phyloP scores from a whole-genome alignment of 1,284 basidiomycete genomes.

The Schizophyllum commune region DNA sequence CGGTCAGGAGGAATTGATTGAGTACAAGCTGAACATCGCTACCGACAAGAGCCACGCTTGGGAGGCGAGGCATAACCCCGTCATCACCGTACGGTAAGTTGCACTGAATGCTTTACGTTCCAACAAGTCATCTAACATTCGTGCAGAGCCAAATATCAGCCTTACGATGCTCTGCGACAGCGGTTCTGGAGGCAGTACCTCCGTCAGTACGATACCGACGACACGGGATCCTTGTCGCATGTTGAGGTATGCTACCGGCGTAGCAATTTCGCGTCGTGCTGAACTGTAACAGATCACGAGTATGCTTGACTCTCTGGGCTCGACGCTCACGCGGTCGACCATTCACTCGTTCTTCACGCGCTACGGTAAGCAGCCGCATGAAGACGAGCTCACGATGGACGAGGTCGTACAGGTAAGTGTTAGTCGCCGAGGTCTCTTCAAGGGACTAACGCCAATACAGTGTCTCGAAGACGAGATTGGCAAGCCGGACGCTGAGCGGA shows the following conservation, averaged over 20 bases:
- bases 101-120: not conserved
- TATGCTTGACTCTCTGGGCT: constrained; percentile 97
- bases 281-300: constrained; percentile 45
- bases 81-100: constrained; percentile 54
- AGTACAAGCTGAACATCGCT: constrained; percentile 42
- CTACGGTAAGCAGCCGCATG: constrained; percentile 57
- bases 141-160: constrained; percentile 86
- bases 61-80: constrained; percentile 59
- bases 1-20: constrained; percentile 53
- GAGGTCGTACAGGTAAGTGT: constrained; percentile 36
- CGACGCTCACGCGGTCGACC: constrained; percentile 79
- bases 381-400: constrained; percentile 72
- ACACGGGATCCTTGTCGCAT: constrained; percentile 71
- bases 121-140: constrained; percentile 6
- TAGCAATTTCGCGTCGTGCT: not conserved
- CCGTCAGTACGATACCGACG: constrained; percentile 87
- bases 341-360: constrained; percentile 76
- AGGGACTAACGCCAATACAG: constrained; percentile 31
- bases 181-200: constrained; percentile 91
- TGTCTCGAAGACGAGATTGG: constrained; percentile 78
- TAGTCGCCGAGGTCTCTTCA: not conserved
- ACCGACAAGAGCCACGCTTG: constrained; percentile 46
- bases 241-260: constrained; percentile 44
- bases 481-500: constrained; percentile 65
- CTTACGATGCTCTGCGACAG: constrained; percentile 86